Evolutionary conservation across 1,139 yeast genomes (phyloP).

Genomic region (Suhomyces bokatorum): DNA sequence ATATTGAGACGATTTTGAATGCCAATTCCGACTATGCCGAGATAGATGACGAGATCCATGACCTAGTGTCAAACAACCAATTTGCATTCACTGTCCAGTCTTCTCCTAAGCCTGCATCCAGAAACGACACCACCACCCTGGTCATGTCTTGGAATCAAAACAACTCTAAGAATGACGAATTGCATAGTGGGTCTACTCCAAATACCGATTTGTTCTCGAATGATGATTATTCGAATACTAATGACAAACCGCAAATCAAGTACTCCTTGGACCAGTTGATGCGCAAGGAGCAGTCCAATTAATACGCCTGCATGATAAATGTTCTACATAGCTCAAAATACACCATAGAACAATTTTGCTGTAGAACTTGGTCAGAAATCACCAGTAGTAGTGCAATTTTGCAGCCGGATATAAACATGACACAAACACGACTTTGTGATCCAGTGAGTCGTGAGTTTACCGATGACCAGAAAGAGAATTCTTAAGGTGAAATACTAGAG

Average conservation of each 20-base stretch:
- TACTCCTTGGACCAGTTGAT: slow-evolving; percentile 10
- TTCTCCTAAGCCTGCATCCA: slow-evolving; percentile 32
- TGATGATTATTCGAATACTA: slow-evolving; percentile 22
- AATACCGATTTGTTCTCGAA: slow-evolving; percentile 35
- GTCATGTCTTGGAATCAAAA: slow-evolving; percentile 31
- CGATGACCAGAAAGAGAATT: no score
- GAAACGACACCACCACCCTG: slow-evolving; percentile 41
- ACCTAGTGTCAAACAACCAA: slow-evolving; percentile 16
- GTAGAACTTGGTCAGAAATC: background rate
- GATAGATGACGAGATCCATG: slow-evolving; percentile 23
- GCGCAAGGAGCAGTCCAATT: slow-evolving; percentile 5
- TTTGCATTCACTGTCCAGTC: slow-evolving; percentile 21
- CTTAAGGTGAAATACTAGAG: no score
- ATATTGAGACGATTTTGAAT: slow-evolving; percentile 20
- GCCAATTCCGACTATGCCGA: slow-evolving; percentile 17
- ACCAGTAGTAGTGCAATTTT: background rate
- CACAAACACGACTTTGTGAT: slow-evolving; percentile 1
- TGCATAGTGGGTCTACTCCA: slow-evolving; percentile 31
- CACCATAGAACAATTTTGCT: background rate
- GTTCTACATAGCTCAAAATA: slow-evolving; percentile 2
- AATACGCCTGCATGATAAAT: slow-evolving; percentile 6
- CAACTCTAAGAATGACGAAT: slow-evolving; percentile 15
- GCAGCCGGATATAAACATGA: slow-evolving; percentile 4
- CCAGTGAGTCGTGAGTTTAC: background rate
- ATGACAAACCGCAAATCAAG: slow-evolving; percentile 6